A percentile compares a stretch with the other conserved stretches of the same genome.
phyloP scores from a whole-genome alignment of 225 moss, liverwort and hornwort species.

The Bryum argenteum region DNA sequence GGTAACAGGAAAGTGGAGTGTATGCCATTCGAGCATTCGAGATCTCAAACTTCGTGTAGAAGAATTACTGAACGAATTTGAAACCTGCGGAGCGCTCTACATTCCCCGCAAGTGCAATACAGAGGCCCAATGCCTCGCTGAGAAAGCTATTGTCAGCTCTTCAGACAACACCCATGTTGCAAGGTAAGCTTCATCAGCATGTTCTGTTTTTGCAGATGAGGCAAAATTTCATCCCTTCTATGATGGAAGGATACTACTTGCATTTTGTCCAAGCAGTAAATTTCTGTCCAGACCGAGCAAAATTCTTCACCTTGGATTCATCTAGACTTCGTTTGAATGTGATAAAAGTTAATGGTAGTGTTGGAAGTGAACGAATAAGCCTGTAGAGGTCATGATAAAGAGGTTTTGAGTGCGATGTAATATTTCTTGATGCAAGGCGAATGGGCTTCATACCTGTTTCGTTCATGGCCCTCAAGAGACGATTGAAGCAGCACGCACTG shows the following conservation, averaged over 20 bases:
- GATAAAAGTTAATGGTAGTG: too few relatives aligned
- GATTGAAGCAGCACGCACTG: slow-evolving; percentile 40
- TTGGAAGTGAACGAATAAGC: too few relatives aligned
- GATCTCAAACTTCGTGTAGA: slow-evolving; percentile 40
- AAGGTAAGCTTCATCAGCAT: slow-evolving; percentile 27
- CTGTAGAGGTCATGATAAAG: too few relatives aligned
- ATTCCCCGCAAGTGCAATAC: slow-evolving; percentile 35
- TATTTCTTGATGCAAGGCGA: slow-evolving; percentile 36
- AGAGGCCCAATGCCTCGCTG: slow-evolving; percentile 39
- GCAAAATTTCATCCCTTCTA: too few relatives aligned
- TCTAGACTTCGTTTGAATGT: too few relatives aligned
- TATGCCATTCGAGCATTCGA: slow-evolving; percentile 43
- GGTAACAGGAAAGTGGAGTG: slow-evolving; percentile 47
- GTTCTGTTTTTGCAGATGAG: not conserved
- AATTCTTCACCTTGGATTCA: too few relatives aligned
- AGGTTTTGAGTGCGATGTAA: not conserved
- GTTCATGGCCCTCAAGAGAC: slow-evolving; percentile 30
- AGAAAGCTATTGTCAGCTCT: slow-evolving; percentile 40
- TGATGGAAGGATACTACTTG: too few relatives aligned
- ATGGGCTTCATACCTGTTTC: slow-evolving; percentile 41
- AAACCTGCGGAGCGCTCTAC: slow-evolving; percentile 46
- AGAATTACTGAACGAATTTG: slow-evolving; percentile 38
- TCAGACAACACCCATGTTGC: slow-evolving; percentile 25
- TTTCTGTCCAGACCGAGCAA: too few relatives aligned
- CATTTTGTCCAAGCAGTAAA: too few relatives aligned